phyloP scores from a whole-genome alignment of 306 rosid species.

The Cotoneaster glaucophyllus region DNA sequence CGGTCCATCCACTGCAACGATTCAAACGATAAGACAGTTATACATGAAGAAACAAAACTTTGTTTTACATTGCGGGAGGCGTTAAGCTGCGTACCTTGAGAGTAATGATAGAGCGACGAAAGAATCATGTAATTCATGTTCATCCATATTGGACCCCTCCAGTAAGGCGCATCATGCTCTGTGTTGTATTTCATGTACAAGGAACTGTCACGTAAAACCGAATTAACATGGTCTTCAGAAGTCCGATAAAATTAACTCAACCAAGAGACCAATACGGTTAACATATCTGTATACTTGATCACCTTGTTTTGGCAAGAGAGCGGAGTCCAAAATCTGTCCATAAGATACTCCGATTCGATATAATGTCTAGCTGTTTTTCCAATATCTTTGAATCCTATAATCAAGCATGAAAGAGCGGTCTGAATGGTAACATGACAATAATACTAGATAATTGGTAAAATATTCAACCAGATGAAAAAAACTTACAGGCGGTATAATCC shows the following conservation, averaged over 20 bases:
- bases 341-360: constrained; percentile 64
- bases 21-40: constrained; percentile 5
- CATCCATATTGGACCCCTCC: constrained; percentile 95
- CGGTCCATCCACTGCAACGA: constrained; percentile 64
- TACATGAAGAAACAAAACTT: background rate
- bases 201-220: constrained; percentile 35
- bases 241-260: background rate
- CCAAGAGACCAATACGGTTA: background rate
- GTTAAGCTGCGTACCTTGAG: constrained; percentile 48
- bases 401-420: background rate
- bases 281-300: background rate
- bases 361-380: constrained; percentile 80
- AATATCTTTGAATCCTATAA: constrained; percentile 71
- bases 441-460: background rate
- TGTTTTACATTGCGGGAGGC: background rate
- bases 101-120: constrained; percentile 81
- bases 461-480: constrained; percentile 1
- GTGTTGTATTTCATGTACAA: constrained; percentile 88
- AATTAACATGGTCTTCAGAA: constrained; percentile 17
- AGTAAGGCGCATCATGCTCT: constrained; percentile 90
- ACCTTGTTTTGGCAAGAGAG: constrained; percentile 90
- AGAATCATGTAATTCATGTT: constrained; percentile 75
- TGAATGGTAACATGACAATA: background rate
- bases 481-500: constrained; percentile 84
- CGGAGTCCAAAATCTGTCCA: constrained; percentile 96